Base-by-base conservation (phyloP, 1,139 yeast species). In the Ashbya aceris region DNA sequence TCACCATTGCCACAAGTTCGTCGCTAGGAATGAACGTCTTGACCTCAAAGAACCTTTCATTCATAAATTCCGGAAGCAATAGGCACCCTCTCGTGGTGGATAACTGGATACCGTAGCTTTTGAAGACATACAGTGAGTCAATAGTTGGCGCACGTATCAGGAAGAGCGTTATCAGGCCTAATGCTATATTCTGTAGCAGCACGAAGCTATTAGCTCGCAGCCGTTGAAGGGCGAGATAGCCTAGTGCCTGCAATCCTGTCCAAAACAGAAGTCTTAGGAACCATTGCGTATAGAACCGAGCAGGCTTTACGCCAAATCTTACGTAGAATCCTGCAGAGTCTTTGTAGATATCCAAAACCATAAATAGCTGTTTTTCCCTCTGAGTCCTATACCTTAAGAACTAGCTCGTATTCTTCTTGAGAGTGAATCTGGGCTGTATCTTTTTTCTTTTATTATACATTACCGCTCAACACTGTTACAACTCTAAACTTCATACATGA, bases 1-100 rank as follows among this genome's bases (percentile, higher is more conserved):
- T 75, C 0, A 79, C 76, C 26, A 80, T 57, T 55, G 79, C 85
- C 4, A 74, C 70, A 40, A 80, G 69, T 36, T 65, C 65, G 37
- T 69, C 73, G 33, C 70, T 61, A 0, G 84, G 79, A 10, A 78
- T 67, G 52, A 79, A 77, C 11, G 58, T 55, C 8, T 53, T 51
- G 10, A 45, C 37, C 11, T 40, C 45, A 12, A 53, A 42, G 26
- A 50, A 34, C 7, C 38, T 27, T 27, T 40, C 20, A 43, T 52
- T 38, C 37, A 42, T 26, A 1, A 17, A 9, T 4, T 36, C 33
- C 5, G 61, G 58, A 7, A 55, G 43, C n/a, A 57, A 30, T 8
- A 48, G 39, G n/a, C 54, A 33, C 9, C 61, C 56, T n/a, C 48
- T 40, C 8, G 47, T 33, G 26, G 50, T 46, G 1, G 53, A 40